These are phyloP conservation scores for Huiozyma naganishii DNA, from an alignment of 805 yeast species.

Conservation along the genomic window DNA sequence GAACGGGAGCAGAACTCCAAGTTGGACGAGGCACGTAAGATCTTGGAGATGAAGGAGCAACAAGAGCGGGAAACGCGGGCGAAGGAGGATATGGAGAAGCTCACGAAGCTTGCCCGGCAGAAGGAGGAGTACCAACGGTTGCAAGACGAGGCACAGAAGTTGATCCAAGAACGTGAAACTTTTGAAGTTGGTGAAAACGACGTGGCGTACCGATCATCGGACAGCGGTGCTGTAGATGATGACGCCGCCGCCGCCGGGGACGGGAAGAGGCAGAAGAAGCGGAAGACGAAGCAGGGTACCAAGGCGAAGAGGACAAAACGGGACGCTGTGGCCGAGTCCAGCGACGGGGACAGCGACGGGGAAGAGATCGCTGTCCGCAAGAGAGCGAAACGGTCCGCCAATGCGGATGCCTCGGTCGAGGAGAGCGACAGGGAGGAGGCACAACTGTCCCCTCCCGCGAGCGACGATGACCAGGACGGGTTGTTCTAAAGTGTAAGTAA, in stretches of 20 bases:
- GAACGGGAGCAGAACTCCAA: constrained; percentile 48
- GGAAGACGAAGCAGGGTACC: constrained; percentile 10
- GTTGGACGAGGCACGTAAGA: constrained; percentile 62
- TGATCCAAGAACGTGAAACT: constrained; percentile 44
- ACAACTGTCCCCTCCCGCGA: constrained; percentile 8
- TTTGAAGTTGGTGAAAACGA: constrained; percentile 26
- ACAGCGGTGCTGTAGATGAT: constrained; percentile 15
- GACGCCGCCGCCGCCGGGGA: constrained; percentile 15
- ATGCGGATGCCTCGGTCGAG: constrained; percentile 31
- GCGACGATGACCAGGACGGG: constrained; percentile 10
- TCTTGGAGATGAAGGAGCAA: constrained; percentile 47
- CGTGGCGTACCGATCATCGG: constrained; percentile 23
- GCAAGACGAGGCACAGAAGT: constrained; percentile 47
- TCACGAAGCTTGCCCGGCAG: constrained; percentile 39
- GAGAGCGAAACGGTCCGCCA: constrained; percentile 18
- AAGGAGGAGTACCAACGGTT: constrained; percentile 38
- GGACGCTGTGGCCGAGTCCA: constrained; percentile 1
- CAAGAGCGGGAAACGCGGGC: constrained; percentile 36
- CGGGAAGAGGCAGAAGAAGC: constrained; percentile 9
- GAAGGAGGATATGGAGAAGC: constrained; percentile 39
- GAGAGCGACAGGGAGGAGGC: constrained; percentile 34
- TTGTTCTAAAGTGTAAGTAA: constrained; percentile 7
- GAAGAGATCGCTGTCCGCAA: constrained; percentile 25
- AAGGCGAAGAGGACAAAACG: constrained; percentile 1
- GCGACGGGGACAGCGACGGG: constrained; percentile 9